Conservation (phyloP, 2,329 filamentous ascomycete species). For the Exophiala sideris region DNA sequence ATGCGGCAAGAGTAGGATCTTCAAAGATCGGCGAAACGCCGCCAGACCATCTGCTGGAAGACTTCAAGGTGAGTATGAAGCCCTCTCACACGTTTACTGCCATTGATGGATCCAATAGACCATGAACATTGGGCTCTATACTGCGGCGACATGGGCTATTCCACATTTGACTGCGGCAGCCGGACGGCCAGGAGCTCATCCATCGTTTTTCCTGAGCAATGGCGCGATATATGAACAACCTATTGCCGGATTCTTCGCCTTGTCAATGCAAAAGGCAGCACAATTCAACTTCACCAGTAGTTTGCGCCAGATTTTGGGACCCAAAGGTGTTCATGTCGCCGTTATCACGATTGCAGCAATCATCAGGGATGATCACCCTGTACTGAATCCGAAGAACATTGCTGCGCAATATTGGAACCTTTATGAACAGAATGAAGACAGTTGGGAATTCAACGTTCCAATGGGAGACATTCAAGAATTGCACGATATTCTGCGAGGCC, state of each 20-base stretch:
- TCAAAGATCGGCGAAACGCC: constrained; percentile 7
- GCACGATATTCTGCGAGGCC: constrained; percentile 7
- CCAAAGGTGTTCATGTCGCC: constrained; percentile 28
- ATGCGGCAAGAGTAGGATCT: constrained; percentile 14
- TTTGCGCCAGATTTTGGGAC: constrained; percentile 13
- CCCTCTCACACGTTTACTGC: background rate
- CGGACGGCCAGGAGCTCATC: constrained; percentile 4
- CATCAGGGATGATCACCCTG: constrained; percentile 20
- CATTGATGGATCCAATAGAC: constrained; percentile 2
- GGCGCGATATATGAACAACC: constrained; percentile 14
- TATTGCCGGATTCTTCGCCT: constrained; percentile 9
- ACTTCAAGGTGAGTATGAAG: constrained; percentile 14
- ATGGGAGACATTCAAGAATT: constrained; percentile 17
- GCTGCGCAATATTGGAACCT: constrained; percentile 25
- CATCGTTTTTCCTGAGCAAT: constrained; percentile 18
- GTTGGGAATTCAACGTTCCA: constrained; percentile 23
- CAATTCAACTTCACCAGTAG: constrained; percentile 17
- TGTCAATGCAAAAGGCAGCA: constrained; percentile 21
- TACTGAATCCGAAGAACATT: constrained; percentile 19
- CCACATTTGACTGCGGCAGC: constrained; percentile 13
- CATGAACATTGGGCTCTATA: constrained; percentile 18
- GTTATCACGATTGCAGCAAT: constrained; percentile 25
- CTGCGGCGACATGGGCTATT: constrained; percentile 18
- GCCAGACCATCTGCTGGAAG: constrained; percentile 16
- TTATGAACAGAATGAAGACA: constrained; percentile 23